Conservation (phyloP, 139 green algal genomes). For the Dunaliella primolecta region DNA sequence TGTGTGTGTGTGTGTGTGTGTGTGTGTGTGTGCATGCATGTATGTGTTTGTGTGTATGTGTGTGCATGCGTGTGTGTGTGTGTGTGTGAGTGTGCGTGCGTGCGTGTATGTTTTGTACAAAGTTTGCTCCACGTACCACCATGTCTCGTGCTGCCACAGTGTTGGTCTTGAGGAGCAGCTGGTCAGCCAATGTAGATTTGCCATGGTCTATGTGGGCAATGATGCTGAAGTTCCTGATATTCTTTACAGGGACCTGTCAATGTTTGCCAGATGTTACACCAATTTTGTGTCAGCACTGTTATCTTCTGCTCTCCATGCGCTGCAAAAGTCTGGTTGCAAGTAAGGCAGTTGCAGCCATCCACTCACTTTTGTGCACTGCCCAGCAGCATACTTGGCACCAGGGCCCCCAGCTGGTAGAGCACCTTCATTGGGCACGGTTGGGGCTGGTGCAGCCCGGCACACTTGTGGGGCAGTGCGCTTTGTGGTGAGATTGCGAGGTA, state of each 20-base stretch:
- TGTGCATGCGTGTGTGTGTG: not conserved
- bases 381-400: constrained; percentile 17
- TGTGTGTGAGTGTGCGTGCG: constrained; percentile 5
- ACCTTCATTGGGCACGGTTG: not conserved
- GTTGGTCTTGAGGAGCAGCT: constrained; percentile 79
- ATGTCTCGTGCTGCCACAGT: constrained; percentile 79
- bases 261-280: constrained; percentile 26
- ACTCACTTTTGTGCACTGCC: constrained; percentile 20
- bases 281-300: too few relatives aligned
- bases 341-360: too few relatives aligned
- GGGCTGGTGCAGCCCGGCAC: not conserved
- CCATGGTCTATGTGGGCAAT: constrained; percentile 89
- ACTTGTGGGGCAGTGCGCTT: too few relatives aligned
- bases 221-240: constrained; percentile 83
- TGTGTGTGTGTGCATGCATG: not conserved
- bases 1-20: not conserved
- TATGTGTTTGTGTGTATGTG: not conserved
- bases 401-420: constrained; percentile 25
- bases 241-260: constrained; percentile 42
- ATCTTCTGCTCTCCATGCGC: too few relatives aligned
- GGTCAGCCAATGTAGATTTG: constrained; percentile 79
- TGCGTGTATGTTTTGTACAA: not conserved
- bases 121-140: constrained; percentile 35
- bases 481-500: too few relatives aligned
- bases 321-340: too few relatives aligned